Evolutionary conservation across 768 basidiomycete genomes (phyloP), one percentile per base, ranked within the genome.

Genomic region (Mycena metata): DNA sequence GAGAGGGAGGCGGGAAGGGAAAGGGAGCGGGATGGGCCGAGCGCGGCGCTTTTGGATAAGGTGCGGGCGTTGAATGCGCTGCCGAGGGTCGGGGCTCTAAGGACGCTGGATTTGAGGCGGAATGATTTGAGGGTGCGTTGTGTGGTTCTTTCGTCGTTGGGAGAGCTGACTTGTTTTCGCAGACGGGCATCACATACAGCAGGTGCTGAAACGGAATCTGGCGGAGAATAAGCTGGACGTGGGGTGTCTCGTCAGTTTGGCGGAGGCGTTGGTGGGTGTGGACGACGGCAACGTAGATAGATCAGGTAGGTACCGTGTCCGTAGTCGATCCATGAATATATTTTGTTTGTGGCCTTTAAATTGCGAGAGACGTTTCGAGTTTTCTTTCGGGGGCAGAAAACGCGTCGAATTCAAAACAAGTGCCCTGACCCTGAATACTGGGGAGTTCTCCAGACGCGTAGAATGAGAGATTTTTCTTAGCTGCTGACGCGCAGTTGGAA

Each of bases 171-270:
- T 41, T 46, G 64, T 54, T 16, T 35, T 49, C 64, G n/a, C 52
- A 86, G 85, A 87, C 79, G 47, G 96, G 97, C 0, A 91, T 98
- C 41, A 89, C 88, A 0, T 98, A 98, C 75, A 88, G 0, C 96
- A 99, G 79, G 97, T 99, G 0, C 83, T 99, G 69, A 99, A 99
- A 76, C 91, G 97, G 42, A 99, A 98, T 78, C 81, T 99, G 58
- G 92, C 93, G 74, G 97, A 99, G 77, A 99, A 99, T 78, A 95
- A 93, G 77, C 87, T 99, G 7, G 97, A 97, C 64, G 87, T 93
- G 0, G 82, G 86, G 11, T 94, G 95, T 60, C 82, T 99, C 12
- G 88, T 91, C 2, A 82, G 86, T 0, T 84, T 99, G 16, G 96
- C 96, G 0, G 97, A 99, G 78, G 93, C 96, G 1, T 78, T 99